These are phyloP conservation scores for Eragrostis curvula DNA, from an alignment of 176 grass and related monocot species.

Conservation along the genomic window DNA sequence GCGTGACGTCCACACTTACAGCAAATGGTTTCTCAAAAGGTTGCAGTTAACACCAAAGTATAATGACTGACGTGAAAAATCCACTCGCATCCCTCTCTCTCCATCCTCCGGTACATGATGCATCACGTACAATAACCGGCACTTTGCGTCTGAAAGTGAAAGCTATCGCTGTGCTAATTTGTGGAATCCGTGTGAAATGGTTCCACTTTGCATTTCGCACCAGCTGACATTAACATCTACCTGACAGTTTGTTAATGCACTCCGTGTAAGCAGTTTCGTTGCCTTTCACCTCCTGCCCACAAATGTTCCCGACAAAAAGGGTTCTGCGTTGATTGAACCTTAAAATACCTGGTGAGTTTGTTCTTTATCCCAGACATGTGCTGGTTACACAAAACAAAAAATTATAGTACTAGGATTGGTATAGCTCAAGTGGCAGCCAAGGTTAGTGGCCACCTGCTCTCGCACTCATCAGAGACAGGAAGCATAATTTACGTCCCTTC, in stretches of 20 bases:
- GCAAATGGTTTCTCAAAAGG: conserved; percentile 30
- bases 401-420: conserved; percentile 15
- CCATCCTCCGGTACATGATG: conserved; percentile 21
- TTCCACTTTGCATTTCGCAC: not conserved
- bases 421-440: conserved; percentile 3
- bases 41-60: conserved; percentile 15
- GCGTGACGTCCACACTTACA: not conserved
- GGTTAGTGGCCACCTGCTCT: conserved; percentile 25
- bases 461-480: conserved; percentile 37
- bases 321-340: not conserved
- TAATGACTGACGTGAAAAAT: conserved; percentile 25
- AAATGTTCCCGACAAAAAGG: conserved; percentile 26
- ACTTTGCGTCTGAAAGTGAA: conserved; percentile 2
- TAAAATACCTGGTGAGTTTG: conserved; percentile 7
- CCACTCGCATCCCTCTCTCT: conserved; percentile 17
- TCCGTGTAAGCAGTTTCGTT: conserved; percentile 35
- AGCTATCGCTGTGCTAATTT: not conserved
- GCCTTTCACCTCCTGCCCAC: conserved; percentile 6
- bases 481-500: conserved; percentile 39
- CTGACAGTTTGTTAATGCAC: conserved; percentile 6
- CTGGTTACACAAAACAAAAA: not conserved
- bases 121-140: not conserved
- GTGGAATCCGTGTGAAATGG: not conserved
- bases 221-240: conserved; percentile 12
- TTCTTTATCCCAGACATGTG: conserved; percentile 28